Conservation (phyloP, 768 basidiomycete genomes). For the Podaxis sp. region DNA sequence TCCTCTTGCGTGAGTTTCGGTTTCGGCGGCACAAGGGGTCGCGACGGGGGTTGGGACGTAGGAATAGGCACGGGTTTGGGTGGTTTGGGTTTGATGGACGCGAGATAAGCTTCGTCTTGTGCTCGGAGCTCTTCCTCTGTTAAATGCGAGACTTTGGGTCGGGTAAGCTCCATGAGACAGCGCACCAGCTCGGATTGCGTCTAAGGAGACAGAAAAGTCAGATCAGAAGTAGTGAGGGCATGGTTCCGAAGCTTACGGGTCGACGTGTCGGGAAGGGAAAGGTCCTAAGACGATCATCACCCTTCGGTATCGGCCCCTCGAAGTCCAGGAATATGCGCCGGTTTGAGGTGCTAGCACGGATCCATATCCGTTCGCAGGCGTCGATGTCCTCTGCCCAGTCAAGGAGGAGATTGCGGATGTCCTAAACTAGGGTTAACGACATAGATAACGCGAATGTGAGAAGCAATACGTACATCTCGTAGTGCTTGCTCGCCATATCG, state of each 20-base stretch:
- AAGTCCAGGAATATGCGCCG: slow-evolving; percentile 89
- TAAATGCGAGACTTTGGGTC: slow-evolving; percentile 81
- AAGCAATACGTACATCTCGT: slow-evolving; percentile 65
- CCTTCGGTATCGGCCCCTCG: slow-evolving; percentile 76
- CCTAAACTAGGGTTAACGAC: slow-evolving; percentile 42
- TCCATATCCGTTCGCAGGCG: slow-evolving; percentile 87
- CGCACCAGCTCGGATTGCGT: slow-evolving; percentile 89
- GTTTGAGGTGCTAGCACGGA: slow-evolving; percentile 87
- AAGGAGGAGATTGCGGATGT: slow-evolving; percentile 78
- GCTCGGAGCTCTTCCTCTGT: slow-evolving; percentile 81
- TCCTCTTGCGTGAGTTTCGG: slow-evolving; percentile 80
- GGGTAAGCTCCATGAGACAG: slow-evolving; percentile 83
- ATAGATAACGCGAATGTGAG: background rate
- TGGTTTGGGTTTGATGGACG: slow-evolving; percentile 85
- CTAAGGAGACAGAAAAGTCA: slow-evolving; percentile 35
- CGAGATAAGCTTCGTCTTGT: slow-evolving; percentile 88
- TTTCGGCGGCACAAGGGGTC: slow-evolving; percentile 47
- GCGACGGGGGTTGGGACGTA: slow-evolving; percentile 32
- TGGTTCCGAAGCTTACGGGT: slow-evolving; percentile 57
- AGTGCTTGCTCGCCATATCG: slow-evolving; percentile 95
- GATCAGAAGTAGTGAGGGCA: background rate
- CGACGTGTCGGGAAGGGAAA: slow-evolving; percentile 97
- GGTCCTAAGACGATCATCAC: slow-evolving; percentile 80
- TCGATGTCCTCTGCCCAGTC: slow-evolving; percentile 90
- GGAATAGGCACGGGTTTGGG: slow-evolving; percentile 36